A percentile compares a stretch with the other conserved stretches of the same genome.
These are phyloP conservation scores for Xylaria multiplex DNA, from an alignment of 2,329 filamentous ascomycete species.

Conservation along the genomic window DNA sequence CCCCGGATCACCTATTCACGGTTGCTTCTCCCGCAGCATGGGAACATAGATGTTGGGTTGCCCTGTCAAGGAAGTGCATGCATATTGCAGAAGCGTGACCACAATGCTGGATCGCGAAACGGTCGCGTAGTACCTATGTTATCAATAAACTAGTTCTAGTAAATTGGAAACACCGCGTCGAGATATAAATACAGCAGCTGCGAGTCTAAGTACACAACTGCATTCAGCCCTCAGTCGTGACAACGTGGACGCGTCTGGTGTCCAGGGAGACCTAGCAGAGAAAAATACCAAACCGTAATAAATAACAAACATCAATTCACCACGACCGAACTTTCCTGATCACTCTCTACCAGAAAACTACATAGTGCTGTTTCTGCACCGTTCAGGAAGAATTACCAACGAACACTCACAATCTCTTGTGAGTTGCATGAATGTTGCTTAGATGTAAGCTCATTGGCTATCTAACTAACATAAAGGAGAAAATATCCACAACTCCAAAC, in stretches of 20 bases:
- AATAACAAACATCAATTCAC: background rate
- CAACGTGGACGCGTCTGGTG: background rate
- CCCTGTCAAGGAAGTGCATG: background rate
- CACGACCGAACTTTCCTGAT: background rate
- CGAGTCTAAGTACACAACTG: background rate
- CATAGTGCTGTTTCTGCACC: background rate
- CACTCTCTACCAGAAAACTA: background rate
- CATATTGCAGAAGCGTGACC: background rate
- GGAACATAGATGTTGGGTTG: background rate
- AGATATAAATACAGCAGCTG: background rate
- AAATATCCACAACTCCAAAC: background rate
- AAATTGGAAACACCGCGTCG: background rate
- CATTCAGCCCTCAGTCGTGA: background rate
- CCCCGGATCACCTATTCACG: background rate
- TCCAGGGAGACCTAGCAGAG: background rate
- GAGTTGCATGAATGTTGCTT: background rate
- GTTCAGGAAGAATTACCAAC: background rate
- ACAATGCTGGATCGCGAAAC: background rate
- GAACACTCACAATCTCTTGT: background rate
- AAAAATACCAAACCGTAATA: background rate
- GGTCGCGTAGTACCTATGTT: no score
- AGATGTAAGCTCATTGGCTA: background rate
- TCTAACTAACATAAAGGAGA: slow-evolving; percentile 1
- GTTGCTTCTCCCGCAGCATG: background rate
- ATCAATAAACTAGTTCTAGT: no score